phyloP scores from a whole-genome alignment of 306 rosid species.

The Pterocarpus santalinus region DNA sequence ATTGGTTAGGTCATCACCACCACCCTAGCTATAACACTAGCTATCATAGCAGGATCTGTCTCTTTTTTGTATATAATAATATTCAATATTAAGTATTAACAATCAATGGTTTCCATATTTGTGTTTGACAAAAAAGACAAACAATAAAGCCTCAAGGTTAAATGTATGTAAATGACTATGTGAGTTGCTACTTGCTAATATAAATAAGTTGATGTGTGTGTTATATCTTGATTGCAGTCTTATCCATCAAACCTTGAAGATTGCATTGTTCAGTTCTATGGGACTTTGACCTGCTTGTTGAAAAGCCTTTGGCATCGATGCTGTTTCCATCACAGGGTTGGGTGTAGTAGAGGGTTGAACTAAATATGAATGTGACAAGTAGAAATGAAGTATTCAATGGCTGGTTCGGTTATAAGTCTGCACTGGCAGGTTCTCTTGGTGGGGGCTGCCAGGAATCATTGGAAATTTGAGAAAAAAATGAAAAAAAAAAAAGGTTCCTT shows the following conservation, averaged over 20 bases:
- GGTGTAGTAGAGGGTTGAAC: background rate
- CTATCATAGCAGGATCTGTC: conserved; percentile 29
- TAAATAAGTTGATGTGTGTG: conserved; percentile 22
- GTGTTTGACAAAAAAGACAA: conserved; percentile 54
- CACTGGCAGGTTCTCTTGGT: background rate
- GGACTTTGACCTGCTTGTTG: conserved; percentile 34
- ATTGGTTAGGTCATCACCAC: conserved; percentile 31
- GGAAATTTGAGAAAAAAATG: no score
- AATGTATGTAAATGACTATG: conserved; percentile 32
- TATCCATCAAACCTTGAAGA: conserved; percentile 39
- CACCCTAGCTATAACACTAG: conserved; percentile 11
- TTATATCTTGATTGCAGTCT: conserved; percentile 46
- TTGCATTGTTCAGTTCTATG: conserved; percentile 36
- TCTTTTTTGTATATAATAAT: no score
- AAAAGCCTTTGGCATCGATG: background rate
- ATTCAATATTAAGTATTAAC: background rate
- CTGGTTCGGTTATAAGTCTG: background rate
- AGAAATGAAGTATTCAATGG: background rate
- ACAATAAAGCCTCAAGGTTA: conserved; percentile 50
- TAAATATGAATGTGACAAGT: background rate
- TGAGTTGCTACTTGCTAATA: conserved; percentile 42
- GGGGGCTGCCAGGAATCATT: background rate
- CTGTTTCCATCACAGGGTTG: background rate
- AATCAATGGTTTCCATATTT: conserved; percentile 51
- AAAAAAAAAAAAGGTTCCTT: no score